Evolutionary conservation across 202 grass and related monocot genomes (phyloP).

Genomic region (Schoenoplectus tabernaemontani): DNA sequence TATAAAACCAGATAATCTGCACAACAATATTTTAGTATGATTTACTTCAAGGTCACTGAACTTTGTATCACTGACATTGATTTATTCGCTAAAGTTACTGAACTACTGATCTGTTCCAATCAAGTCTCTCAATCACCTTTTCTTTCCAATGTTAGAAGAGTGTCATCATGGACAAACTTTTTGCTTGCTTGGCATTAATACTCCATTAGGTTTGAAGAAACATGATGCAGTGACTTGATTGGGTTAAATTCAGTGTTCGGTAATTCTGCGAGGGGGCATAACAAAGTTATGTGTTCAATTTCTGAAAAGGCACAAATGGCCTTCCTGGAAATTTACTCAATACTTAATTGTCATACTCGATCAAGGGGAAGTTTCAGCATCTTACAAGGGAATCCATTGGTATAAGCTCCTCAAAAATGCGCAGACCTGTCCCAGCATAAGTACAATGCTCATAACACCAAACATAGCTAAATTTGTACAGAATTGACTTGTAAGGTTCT

Average conservation of each 20-base stretch:
- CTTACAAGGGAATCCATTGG: conserved; percentile 98
- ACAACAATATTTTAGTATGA: not conserved
- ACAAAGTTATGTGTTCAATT: not conserved
- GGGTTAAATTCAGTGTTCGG: too few species aligned
- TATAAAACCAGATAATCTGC: not conserved
- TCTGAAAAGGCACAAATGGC: not conserved
- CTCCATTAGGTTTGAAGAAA: not conserved
- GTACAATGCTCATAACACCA: not conserved
- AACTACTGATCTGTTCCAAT: not conserved
- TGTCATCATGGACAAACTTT: too few species aligned
- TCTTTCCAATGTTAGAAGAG: not conserved
- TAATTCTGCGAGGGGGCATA: not conserved
- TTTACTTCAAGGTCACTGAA: not conserved
- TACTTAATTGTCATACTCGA: conserved; percentile 19
- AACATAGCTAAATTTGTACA: not conserved
- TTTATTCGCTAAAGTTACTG: not conserved
- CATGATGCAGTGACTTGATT: not conserved
- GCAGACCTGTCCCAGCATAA: conserved; percentile 45
- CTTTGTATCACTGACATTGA: not conserved
- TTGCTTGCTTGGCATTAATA: not conserved
- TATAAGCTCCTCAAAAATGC: conserved; percentile 95
- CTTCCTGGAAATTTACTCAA: not conserved
- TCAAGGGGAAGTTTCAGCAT: conserved; percentile 27
- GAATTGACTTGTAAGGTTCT: not conserved
- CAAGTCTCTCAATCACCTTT: conserved; percentile 10